Evolutionary conservation across 2,329 filamentous ascomycete species (phyloP), one percentile per base, ranked within the genome.

Genomic region (Neonectria neomacrospora): DNA sequence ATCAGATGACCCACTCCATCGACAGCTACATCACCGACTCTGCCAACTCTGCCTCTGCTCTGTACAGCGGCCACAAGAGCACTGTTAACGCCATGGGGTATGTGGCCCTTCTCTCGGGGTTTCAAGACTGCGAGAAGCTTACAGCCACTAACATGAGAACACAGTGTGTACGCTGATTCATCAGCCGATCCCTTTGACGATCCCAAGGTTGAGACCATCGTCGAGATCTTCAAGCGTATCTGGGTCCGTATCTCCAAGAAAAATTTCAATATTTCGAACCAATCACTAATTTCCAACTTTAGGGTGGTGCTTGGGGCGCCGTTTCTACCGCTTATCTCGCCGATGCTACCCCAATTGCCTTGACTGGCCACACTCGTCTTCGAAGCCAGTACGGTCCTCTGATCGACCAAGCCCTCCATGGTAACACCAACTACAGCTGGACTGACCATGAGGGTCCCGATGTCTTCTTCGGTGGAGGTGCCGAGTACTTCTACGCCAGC

Each of bases 1-100:
- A 96, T 77, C 92, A 95, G 80, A 95, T 96, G 90, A 94, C 92
- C 11, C 92, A 95, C 79, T 94, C 91, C 1, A 88, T 96, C 74
- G 92, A 95, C 80, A 89, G 84, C 53, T 95, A 92, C 83, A 95
- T 96, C 75, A 96, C 92, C 39, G 92, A 96, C 77, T 93, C 90
- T 64, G 93, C 93, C 79, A 96, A 96, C 80, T 93, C 90, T 5
- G 92, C 92, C 4, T 92, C 90, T 45, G 91, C 92, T 16, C 82
- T 96, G 18, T 96, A 95, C 81, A 89, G 87, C 23, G 93, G 93
- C 34, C 92, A 96, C 82, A 96, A 96, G 84, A 91, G 88, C 73
- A 91, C 88, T 0, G 92, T 95, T 68, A 94, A 96, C 73, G 91
- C 91, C 28, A 86, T 96, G 79, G 91, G 90, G 78, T 90, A 71